These are phyloP conservation scores for Paxillus involutus DNA, from an alignment of 768 basidiomycete genomes.

Conservation along the genomic window DNA sequence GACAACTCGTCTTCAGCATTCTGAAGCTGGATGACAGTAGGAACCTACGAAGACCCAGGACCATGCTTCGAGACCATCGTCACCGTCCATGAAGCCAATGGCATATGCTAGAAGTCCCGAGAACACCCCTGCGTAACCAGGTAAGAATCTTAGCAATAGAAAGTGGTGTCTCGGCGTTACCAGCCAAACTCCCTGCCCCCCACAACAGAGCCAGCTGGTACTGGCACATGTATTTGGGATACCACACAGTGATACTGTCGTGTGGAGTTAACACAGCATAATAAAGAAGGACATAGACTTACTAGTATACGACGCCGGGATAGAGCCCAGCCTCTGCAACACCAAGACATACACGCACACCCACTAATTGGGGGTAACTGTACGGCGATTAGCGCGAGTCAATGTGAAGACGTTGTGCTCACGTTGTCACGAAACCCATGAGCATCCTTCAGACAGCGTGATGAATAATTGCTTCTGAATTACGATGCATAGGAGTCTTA, in stretches of 20 bases:
- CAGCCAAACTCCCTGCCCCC: constrained; percentile 61
- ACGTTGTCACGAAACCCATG: constrained; percentile 73
- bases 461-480: constrained; percentile 5
- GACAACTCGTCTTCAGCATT: neutral
- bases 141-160: neutral
- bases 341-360: constrained; percentile 57
- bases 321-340: constrained; percentile 70
- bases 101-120: constrained; percentile 58
- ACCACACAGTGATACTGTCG: constrained; percentile 62
- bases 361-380: constrained; percentile 64
- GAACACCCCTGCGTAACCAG: constrained; percentile 42
- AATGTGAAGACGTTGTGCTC: neutral
- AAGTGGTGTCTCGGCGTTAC: constrained; percentile 15
- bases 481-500: constrained; percentile 15
- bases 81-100: constrained; percentile 52
- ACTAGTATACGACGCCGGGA: constrained; percentile 78
- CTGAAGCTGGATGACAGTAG: neutral
- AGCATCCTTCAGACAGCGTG: constrained; percentile 41
- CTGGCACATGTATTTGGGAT: constrained; percentile 60
- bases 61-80: constrained; percentile 54
- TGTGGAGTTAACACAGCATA: neutral
- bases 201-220: constrained; percentile 64
- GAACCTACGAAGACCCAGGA: constrained; percentile 64
- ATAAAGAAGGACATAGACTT: constrained; percentile 11
- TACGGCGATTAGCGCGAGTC: neutral